Percentiles rank a stretch among this genome's conserved stretches.
Conservation (phyloP, 306 rosid genomes). For the Notholithocarpus densiflorus region DNA sequence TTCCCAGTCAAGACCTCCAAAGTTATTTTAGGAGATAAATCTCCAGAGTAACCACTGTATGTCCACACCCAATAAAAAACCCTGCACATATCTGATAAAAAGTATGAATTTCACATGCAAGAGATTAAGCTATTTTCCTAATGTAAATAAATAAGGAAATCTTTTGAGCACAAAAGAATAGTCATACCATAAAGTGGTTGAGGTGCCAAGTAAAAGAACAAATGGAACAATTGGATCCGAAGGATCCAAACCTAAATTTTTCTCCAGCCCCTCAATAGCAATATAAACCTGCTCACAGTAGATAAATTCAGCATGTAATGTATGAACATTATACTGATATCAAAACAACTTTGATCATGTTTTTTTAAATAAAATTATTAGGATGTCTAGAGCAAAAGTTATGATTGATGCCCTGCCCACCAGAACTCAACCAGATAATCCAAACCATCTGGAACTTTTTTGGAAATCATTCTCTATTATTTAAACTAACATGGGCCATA, state of each 20-base stretch:
- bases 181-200: conserved; percentile 78
- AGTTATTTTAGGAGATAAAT: conserved; percentile 75
- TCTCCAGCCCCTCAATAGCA: conserved; percentile 68
- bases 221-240: conserved; percentile 86
- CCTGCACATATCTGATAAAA: conserved; percentile 88
- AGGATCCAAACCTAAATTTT: conserved; percentile 81
- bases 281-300: conserved; percentile 49
- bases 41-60: conserved; percentile 89
- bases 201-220: conserved; percentile 67
- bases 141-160: conserved; percentile 17
- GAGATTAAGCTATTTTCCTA: conserved; percentile 21
- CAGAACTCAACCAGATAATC: conserved; percentile 2
- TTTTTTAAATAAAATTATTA: not conserved
- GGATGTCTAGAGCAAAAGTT: not conserved
- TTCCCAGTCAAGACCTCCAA: conserved; percentile 68
- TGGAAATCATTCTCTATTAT: not conserved
- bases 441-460: conserved; percentile 11
- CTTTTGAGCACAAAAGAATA: conserved; percentile 33
- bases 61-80: conserved; percentile 67
- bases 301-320: conserved; percentile 13
- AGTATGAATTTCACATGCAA: conserved; percentile 41
- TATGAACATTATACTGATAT: not conserved
- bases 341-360: not conserved
- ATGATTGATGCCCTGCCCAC: not conserved
- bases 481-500: conserved; percentile 8